Evolutionary conservation across 1,139 yeast genomes (phyloP), one percentile per base, ranked within the genome.

Genomic region (Magnusiomyces sp.): DNA sequence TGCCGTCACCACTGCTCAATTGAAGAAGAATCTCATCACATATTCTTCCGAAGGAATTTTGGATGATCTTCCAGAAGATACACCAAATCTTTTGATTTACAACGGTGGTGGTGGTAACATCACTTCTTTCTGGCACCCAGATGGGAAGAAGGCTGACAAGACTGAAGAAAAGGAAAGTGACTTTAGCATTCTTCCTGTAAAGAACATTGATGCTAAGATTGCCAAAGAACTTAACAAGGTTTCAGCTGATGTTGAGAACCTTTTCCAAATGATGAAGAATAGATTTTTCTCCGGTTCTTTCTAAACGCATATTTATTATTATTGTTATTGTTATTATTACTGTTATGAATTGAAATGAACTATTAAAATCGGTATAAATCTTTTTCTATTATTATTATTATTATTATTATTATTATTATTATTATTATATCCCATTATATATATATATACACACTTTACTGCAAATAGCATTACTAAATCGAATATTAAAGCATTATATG

Each of bases 31-130:
- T 70, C 71, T 92, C 67, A 76, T 90, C 62, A 77, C 81, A 50
- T 90, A 73, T 67, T 94, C 95, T 62, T 82, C 97, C 46, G 75
- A 79, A 64, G 79, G 75, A 58, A 73, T 75, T 45, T 74, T 92
- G 63, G 61, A 75, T 49, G 95, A 84, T 62, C 72, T 90, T 58
- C 94, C 95, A 58, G 76, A 70, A 33, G 90, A 80, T 53, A 86
- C 97, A 50, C 95, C 96, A 60, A 92, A 92, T 72, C 71, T 83
- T 55, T 79, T 92, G 70, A 90, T 90, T 50, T 92, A 73, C 77
- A 92, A 92, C 67, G 98, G 98, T 70, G 97, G 83, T 57, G 96
- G 95, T 60, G 80, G 80, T 67, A 83, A 83, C 69, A 70, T 87
- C 67, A 73, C 81, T 53, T 76, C 73, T 48, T 84, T 86, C 79